Evolutionary conservation across 2,329 filamentous ascomycete species (phyloP), one percentile per base, ranked within the genome.

Genomic region (Exophiala phaeomuriformis): DNA sequence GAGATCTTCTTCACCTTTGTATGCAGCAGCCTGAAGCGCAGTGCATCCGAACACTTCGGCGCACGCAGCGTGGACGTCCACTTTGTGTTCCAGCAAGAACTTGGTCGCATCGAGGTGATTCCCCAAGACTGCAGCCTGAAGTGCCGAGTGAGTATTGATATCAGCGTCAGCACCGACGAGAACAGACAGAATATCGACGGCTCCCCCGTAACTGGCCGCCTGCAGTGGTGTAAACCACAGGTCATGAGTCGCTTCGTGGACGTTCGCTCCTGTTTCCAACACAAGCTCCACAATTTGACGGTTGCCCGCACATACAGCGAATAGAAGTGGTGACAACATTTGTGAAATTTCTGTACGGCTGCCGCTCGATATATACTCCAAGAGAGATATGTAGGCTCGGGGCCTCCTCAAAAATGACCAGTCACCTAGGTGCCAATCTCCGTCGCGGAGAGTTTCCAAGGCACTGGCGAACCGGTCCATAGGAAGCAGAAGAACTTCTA

Each of bases 81-180:
- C 61, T n/a, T 57, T 58, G 8, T 31, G 36, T 1, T 47, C 19
- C n/a, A 62, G 35, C 28, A 63, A 45, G 8, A 12, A 45, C 29
- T 48, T 44, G n/a, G 59, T 56, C n/a, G 54, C 46, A 43, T 59
- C 59, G 43, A 57, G 55, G 51, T 59, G 51, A 31, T 54, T 51
- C 29, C 48, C 36, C 30, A 55, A 47, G 4, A 60, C 61, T 35
- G 62, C 63, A 37, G 51, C 51, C 33, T 64, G 55, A n/a, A 64
- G 53, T 40, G 63, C 45, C 19, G 52, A 49, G 32, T 31, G 48
- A 9, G n/a, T 12, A 43, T 60, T 59, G 27, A 57, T 37, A 33
- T 52, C 41, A 12, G 57, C 60, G 10, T 55, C 55, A 48, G 50
- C 58, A 47, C 45, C 36, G 31, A 63, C 47, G 28, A 62, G 41